Evolutionary conservation across 192 early-diverging fungal genomes (phyloP).

Genomic region (Coemansia reversa): DNA sequence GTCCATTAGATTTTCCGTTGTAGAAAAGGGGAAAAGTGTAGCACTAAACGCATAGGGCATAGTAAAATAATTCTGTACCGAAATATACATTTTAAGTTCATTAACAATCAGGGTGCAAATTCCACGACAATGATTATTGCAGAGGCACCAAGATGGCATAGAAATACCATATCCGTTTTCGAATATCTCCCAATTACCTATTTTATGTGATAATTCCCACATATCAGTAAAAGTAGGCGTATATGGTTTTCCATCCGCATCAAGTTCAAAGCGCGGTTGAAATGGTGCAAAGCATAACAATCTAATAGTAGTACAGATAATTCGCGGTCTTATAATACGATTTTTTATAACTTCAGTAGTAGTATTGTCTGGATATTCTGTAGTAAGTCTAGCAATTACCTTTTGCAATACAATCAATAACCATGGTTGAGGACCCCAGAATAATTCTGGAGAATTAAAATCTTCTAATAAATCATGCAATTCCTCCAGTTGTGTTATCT

Average conservation of each 20-base stretch:
- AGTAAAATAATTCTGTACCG: neutral
- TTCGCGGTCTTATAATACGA: neutral
- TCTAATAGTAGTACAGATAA: conserved; percentile 2
- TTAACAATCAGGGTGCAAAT: conserved; percentile 37
- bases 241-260: neutral
- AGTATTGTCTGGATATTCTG: too few species aligned
- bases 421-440: conserved; percentile 25
- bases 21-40: neutral
- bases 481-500: neutral
- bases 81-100: conserved; percentile 23
- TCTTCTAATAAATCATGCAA: neutral
- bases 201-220: too few species aligned
- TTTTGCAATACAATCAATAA: conserved; percentile 11
- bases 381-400: neutral
- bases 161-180: conserved; percentile 11
- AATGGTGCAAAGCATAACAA: conserved; percentile 22
- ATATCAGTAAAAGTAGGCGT: too few species aligned
- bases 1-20: too few species aligned
- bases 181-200: too few species aligned
- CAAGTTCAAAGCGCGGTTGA: conserved; percentile 9
- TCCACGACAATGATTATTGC: conserved; percentile 21
- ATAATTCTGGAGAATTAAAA: conserved; percentile 12
- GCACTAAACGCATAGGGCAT: conserved; percentile 20
- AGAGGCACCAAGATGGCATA: conserved; percentile 32
- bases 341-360: too few species aligned